A percentile compares a stretch with the other conserved stretches of the same genome.
These are phyloP conservation scores for Chlorella variabilis DNA, from an alignment of 163 green algal genomes.

Conservation along the genomic window DNA sequence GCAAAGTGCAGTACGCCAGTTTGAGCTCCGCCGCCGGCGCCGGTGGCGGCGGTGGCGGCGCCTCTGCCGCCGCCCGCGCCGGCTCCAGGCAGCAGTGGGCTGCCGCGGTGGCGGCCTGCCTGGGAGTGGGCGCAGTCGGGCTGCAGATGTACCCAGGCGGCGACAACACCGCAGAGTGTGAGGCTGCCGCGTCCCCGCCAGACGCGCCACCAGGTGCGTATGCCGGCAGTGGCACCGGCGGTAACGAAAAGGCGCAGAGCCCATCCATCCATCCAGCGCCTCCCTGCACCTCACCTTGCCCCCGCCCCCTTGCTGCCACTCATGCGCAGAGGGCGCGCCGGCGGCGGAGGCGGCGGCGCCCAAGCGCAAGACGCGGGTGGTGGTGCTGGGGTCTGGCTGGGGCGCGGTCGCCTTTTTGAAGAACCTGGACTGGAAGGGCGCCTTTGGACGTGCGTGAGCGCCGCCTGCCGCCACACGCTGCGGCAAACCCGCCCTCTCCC, in stretches of 20 bases:
- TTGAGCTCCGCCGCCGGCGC: neutral
- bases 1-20: neutral
- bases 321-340: neutral
- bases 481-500: no score
- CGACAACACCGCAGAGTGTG: neutral
- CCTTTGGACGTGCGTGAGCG: slow-evolving; percentile 27
- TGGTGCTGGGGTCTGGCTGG: slow-evolving; percentile 68
- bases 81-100: slow-evolving; percentile 1
- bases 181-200: neutral
- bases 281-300: no score
- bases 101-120: neutral
- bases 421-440: slow-evolving; percentile 37
- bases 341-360: neutral
- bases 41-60: neutral
- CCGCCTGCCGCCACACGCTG: no score
- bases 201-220: neutral
- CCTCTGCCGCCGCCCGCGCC: neutral
- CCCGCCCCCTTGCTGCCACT: neutral
- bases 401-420: slow-evolving; percentile 62
- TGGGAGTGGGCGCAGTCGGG: neutral
- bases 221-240: neutral
- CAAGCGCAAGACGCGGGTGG: slow-evolving; percentile 42
- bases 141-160: neutral
- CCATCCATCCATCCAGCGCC: no score
- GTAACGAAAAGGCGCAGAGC: no score